phyloP scores from a whole-genome alignment of 306 rosid species.

The Cicer judaicum region DNA sequence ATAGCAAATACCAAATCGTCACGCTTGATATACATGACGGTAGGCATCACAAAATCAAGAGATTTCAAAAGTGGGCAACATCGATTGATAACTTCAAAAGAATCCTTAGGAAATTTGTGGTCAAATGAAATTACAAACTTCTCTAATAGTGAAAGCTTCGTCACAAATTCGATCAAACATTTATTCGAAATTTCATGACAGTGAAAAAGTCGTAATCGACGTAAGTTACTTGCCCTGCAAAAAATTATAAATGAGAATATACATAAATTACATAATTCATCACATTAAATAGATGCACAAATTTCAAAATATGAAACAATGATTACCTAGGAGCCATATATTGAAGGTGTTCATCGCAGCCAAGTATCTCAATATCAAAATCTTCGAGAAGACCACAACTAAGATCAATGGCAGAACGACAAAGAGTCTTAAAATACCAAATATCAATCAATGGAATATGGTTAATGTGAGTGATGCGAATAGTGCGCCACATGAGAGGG shows the following conservation, averaged over 20 bases:
- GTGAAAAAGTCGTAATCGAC: background rate
- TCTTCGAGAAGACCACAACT: too few relatives aligned
- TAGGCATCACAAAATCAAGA: background rate
- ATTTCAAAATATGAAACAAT: too few relatives aligned
- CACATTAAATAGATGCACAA: too few relatives aligned
- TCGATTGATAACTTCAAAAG: background rate
- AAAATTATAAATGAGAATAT: background rate
- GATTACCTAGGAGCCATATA: too few relatives aligned
- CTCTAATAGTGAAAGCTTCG: background rate
- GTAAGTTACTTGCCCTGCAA: background rate
- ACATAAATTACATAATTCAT: too few relatives aligned
- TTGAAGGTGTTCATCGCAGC: too few relatives aligned
- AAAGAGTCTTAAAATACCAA: too few relatives aligned
- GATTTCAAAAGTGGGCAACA: background rate
- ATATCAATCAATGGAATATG: too few relatives aligned
- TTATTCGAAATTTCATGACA: background rate
- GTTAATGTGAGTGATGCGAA: background rate
- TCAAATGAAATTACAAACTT: background rate
- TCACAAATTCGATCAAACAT: background rate
- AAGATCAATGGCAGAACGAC: too few relatives aligned
- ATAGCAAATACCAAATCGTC: background rate
- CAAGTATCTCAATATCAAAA: too few relatives aligned
- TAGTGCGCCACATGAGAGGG: slow-evolving; percentile 53
- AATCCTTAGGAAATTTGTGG: background rate
- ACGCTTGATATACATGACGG: too few relatives aligned